These are phyloP conservation scores for Corchorus capsularis DNA, from an alignment of 345 rosid genomes.

Conservation along the genomic window DNA sequence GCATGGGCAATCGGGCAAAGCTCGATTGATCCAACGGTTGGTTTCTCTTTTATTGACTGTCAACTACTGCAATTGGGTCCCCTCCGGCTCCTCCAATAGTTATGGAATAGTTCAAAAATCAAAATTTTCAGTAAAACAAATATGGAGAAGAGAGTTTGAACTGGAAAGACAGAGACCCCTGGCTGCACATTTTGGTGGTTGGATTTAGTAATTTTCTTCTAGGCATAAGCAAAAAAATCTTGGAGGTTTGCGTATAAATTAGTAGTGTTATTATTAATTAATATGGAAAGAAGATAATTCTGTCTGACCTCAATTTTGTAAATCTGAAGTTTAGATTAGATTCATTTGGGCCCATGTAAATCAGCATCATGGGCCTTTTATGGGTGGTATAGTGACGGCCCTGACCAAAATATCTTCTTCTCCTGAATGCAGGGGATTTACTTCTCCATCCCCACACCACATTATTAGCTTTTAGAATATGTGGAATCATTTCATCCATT, in stretches of 20 bases:
- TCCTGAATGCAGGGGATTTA: background rate
- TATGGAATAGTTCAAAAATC: background rate
- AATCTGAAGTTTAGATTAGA: background rate
- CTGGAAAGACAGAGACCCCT: background rate
- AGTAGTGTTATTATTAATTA: no score
- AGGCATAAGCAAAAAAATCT: background rate
- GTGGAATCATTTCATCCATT: background rate
- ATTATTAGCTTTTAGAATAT: background rate
- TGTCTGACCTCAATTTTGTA: background rate
- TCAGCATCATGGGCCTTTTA: background rate
- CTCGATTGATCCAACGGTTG: background rate
- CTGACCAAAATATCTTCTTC: background rate
- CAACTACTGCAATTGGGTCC: background rate
- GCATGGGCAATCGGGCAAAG: background rate
- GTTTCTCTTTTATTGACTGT: background rate
- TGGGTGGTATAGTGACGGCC: background rate
- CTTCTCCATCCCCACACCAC: background rate
- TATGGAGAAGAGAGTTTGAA: background rate
- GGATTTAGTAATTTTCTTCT: background rate
- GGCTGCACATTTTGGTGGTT: background rate
- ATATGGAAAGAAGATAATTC: background rate
- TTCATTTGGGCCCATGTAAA: background rate
- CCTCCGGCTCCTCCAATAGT: background rate
- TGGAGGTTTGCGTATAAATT: background rate
- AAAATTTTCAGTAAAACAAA: background rate